A percentile compares a stretch with the other conserved stretches of the same genome.
These are phyloP conservation scores for Diplodia scrobiculata DNA, from an alignment of 2,329 filamentous ascomycete species.

Conservation along the genomic window DNA sequence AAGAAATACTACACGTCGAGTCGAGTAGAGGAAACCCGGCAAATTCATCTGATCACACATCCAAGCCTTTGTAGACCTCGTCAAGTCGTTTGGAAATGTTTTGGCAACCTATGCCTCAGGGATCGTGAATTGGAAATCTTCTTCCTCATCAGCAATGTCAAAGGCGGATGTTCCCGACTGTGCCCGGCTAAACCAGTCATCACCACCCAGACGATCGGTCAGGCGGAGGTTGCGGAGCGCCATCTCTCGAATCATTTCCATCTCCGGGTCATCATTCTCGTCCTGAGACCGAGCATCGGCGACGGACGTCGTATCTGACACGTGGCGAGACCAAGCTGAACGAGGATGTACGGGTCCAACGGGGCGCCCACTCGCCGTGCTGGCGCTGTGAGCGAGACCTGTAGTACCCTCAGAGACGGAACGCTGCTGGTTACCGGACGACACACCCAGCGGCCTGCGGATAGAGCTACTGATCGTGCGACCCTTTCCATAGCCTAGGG, in stretches of 20 bases:
- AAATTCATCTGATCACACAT: background rate
- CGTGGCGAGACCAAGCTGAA: slow-evolving; percentile 40
- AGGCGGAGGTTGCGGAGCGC: slow-evolving; percentile 23
- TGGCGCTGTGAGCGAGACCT: background rate
- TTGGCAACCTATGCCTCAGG: background rate
- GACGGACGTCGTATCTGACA: slow-evolving; percentile 39
- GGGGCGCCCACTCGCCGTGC: background rate
- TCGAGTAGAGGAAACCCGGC: background rate
- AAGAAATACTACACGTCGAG: background rate
- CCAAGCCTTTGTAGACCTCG: background rate
- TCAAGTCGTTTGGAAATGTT: background rate
- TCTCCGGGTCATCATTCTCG: slow-evolving; percentile 35
- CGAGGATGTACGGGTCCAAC: slow-evolving; percentile 29
- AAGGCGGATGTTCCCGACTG: background rate
- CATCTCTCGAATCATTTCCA: slow-evolving; percentile 42
- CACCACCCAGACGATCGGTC: slow-evolving; percentile 2
- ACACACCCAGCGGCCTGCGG: slow-evolving; percentile 38
- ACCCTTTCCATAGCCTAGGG: slow-evolving; percentile 82
- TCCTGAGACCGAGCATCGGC: slow-evolving; percentile 31
- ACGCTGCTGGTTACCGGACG: slow-evolving; percentile 33
- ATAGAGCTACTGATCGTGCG: slow-evolving; percentile 53
- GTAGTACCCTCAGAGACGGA: slow-evolving; percentile 28
- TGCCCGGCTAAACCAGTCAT: slow-evolving; percentile 22
- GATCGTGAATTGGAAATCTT: slow-evolving; percentile 33
- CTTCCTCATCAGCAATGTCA: slow-evolving; percentile 34